Conservation (phyloP, 2,329 filamentous ascomycete species). For the Fusarium keratoplasticum region DNA sequence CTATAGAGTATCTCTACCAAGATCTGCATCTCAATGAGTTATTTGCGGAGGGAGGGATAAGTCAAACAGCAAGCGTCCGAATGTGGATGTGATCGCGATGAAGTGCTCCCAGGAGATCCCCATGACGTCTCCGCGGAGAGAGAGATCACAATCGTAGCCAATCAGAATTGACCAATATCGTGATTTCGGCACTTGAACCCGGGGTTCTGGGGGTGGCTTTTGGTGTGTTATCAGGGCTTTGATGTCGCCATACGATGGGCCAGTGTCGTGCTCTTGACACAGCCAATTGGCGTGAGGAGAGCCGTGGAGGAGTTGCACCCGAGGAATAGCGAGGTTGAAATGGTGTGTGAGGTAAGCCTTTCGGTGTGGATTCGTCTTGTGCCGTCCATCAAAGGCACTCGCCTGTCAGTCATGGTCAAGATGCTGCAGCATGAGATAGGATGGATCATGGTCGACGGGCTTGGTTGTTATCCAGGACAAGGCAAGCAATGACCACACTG, state of each 20-base stretch:
- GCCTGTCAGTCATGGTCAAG: not conserved
- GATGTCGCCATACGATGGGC: slow-evolving; percentile 28
- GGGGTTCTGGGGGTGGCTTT: not conserved
- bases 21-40: not conserved
- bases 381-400: not conserved
- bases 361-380: not conserved
- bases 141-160: not conserved
- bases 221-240: not conserved
- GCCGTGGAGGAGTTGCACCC: not conserved
- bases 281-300: slow-evolving; percentile 10
- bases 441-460: not conserved
- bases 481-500: not conserved
- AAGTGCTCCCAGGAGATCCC: not conserved
- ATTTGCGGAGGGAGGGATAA: not conserved
- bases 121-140: not conserved
- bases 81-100: not conserved
- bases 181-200: not conserved
- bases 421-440: not conserved
- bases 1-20: not conserved
- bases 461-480: not conserved
- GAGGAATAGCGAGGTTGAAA: not conserved
- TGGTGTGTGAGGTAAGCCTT: not conserved
- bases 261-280: slow-evolving; percentile 9
- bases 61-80: not conserved
- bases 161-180: not conserved